Evolutionary conservation across 805 yeast genomes (phyloP).

Genomic region (Brettanomyces sp.): DNA sequence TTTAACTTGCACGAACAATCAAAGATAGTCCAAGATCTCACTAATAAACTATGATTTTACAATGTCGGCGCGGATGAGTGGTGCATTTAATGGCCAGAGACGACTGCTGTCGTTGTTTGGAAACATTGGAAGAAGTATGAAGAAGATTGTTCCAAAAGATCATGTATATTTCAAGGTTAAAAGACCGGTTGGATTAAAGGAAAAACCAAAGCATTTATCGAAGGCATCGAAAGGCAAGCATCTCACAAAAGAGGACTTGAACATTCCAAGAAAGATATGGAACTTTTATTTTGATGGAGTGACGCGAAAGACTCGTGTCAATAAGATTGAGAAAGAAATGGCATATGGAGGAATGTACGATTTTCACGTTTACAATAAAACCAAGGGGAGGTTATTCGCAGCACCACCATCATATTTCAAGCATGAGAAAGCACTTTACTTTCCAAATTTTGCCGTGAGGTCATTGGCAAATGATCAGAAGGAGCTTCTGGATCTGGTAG

Average conservation of each 20-base stretch:
- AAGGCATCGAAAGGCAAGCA: conserved; percentile 15
- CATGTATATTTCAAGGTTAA: conserved; percentile 23
- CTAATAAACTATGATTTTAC: too few relatives aligned
- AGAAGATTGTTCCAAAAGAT: conserved; percentile 25
- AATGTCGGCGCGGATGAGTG: too few relatives aligned
- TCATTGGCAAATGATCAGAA: conserved; percentile 31
- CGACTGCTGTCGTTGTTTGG: conserved; percentile 24
- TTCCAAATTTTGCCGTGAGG: conserved; percentile 68
- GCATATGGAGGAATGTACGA: conserved; percentile 62
- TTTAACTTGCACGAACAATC: too few relatives aligned
- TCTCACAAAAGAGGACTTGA: conserved; percentile 20
- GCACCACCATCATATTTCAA: conserved; percentile 78
- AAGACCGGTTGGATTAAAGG: conserved; percentile 24
- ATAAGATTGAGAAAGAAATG: conserved; percentile 46
- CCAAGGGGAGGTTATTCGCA: conserved; percentile 75
- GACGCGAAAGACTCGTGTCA: conserved; percentile 25
- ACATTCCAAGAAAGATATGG: conserved; percentile 23
- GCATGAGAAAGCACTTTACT: conserved; percentile 61
- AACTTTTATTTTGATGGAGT: conserved; percentile 27
- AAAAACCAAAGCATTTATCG: conserved; percentile 15
- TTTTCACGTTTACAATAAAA: conserved; percentile 54
- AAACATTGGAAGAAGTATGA: conserved; percentile 22
- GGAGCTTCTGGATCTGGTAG: conserved; percentile 30
- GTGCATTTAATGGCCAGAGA: conserved; percentile 3
- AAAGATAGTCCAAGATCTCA: too few relatives aligned